phyloP scores from a whole-genome alignment of 345 rosid genomes.

The Euphorbia lathyris region DNA sequence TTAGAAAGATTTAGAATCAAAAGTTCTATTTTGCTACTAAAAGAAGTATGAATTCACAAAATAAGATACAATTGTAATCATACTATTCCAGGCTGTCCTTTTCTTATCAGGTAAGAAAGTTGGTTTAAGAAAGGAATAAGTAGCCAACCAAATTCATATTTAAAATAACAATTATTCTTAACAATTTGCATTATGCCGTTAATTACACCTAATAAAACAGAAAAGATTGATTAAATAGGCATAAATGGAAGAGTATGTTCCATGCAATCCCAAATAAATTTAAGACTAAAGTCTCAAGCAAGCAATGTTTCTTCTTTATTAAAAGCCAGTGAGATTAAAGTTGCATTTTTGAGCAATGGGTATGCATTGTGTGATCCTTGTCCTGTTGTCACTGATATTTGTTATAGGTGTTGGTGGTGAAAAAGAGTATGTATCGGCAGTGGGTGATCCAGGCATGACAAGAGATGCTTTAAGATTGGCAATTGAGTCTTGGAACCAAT shows the following conservation, averaged over 20 bases:
- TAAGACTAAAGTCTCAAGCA: slow-evolving; percentile 8
- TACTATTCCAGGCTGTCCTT: slow-evolving; percentile 13
- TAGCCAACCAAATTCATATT: slow-evolving; percentile 12
- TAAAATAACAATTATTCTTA: not conserved
- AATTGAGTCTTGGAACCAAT: slow-evolving; percentile 88
- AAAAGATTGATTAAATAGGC: not conserved
- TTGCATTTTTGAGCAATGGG: too few species aligned
- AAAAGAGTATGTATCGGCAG: slow-evolving; percentile 35
- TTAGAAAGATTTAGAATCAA: not conserved
- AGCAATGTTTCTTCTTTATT: not conserved
- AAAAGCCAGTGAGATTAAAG: not conserved
- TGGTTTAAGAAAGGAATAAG: slow-evolving; percentile 30
- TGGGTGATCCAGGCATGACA: slow-evolving; percentile 82
- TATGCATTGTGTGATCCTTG: too few species aligned
- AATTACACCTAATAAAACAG: slow-evolving; percentile 4
- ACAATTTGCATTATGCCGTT: not conserved
- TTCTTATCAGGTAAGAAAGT: slow-evolving; percentile 31
- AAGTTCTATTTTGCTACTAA: not conserved
- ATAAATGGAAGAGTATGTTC: slow-evolving; percentile 21
- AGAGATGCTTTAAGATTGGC: slow-evolving; percentile 72
- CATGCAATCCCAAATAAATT: slow-evolving; percentile 10
- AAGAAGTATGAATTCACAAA: not conserved
- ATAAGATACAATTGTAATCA: not conserved
- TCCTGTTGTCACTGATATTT: slow-evolving; percentile 14
- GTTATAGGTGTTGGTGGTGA: slow-evolving; percentile 19